Conservation (phyloP, 352 stramenopile species). For the Phytophthora lateralis region DNA sequence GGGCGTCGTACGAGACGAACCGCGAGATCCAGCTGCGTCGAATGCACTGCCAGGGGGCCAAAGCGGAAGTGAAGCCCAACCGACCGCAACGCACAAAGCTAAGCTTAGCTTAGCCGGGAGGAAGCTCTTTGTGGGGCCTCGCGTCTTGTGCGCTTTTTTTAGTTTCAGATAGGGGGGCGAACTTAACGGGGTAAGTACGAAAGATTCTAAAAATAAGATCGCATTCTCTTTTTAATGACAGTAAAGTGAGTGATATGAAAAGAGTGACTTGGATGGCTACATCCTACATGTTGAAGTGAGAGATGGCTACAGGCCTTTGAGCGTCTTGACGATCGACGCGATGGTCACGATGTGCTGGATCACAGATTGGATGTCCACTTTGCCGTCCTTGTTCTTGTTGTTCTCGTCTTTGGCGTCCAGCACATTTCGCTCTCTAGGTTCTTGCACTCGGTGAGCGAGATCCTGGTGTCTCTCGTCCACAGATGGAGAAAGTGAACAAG, state of each 20-base stretch:
- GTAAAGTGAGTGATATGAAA: background rate
- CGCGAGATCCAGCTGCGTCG: conserved; percentile 8
- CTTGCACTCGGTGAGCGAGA: background rate
- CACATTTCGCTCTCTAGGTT: background rate
- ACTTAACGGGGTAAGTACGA: background rate
- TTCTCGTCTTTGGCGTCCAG: background rate
- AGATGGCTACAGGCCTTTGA: background rate
- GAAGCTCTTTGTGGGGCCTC: background rate
- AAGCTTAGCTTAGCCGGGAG: conserved; percentile 16
- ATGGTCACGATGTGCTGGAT: too few species aligned
- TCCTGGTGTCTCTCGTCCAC: background rate
- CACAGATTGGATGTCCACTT: background rate
- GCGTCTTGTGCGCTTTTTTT: background rate
- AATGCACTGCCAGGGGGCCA: conserved; percentile 1
- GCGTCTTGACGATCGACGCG: background rate
- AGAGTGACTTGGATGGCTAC: background rate
- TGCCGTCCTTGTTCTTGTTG: background rate
- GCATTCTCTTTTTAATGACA: background rate
- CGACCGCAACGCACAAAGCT: conserved; percentile 7
- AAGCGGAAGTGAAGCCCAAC: conserved; percentile 26
- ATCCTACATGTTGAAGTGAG: background rate
- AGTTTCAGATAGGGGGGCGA: background rate
- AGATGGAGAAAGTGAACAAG: background rate
- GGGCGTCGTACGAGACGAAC: background rate
- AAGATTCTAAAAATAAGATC: conserved; percentile 3